phyloP scores from a whole-genome alignment of 768 basidiomycete species.

The Suillus subaureus region DNA sequence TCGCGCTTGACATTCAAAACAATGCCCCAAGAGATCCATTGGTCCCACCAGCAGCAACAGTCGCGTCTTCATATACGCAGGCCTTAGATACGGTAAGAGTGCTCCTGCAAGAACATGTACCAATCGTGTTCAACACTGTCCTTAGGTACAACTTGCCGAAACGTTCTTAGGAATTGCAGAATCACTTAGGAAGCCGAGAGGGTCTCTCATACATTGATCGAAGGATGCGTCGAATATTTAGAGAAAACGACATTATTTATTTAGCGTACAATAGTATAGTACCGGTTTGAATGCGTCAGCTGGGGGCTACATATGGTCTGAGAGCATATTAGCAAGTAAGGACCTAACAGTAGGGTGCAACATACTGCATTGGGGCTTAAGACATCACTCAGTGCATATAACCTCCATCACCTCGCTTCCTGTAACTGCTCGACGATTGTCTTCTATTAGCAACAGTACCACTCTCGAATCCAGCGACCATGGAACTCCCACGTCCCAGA shows the following conservation, averaged over 20 bases:
- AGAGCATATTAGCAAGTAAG: no score
- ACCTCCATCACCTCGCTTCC: no score
- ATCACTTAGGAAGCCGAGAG: conserved; percentile 57
- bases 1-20: conserved; percentile 50
- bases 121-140: not conserved
- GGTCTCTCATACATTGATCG: conserved; percentile 42
- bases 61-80: conserved; percentile 49
- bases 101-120: not conserved
- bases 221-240: not conserved
- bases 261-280: no score
- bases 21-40: conserved; percentile 43
- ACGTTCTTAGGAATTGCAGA: conserved; percentile 62
- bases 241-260: no score
- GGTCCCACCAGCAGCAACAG: conserved; percentile 30
- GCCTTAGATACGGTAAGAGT: conserved; percentile 52
- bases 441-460: no score
- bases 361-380: no score
- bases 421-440: no score
- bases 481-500: conserved; percentile 19
- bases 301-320: no score
- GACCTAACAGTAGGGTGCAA: no score
- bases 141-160: conserved; percentile 53
- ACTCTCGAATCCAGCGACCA: no score
- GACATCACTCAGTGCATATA: no score
- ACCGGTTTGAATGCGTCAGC: no score